phyloP scores from a whole-genome alignment of 441 rosid species.

The Populus tomentosa region DNA sequence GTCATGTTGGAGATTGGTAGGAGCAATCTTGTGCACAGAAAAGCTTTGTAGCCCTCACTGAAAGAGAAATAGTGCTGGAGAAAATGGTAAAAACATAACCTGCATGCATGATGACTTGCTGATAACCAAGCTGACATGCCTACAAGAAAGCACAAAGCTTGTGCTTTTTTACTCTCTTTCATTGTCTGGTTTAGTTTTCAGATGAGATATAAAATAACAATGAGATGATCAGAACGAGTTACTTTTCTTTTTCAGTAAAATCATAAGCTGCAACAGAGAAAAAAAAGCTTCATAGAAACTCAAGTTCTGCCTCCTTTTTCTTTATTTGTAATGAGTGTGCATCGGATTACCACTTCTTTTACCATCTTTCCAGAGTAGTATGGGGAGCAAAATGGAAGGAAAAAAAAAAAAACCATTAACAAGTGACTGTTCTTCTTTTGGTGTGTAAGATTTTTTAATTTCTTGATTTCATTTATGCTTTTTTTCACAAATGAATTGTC shows the following conservation, averaged over 20 bases:
- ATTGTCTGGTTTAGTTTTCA: slow-evolving; percentile 6
- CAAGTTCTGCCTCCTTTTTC: slow-evolving; percentile 11
- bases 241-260: slow-evolving; percentile 32
- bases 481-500: slow-evolving; percentile 10
- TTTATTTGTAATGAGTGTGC: slow-evolving; percentile 18
- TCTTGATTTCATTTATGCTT: neutral
- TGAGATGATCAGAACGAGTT: slow-evolving; percentile 6
- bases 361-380: neutral
- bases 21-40: neutral
- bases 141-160: slow-evolving; percentile 12
- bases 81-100: neutral
- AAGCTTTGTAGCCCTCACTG: neutral
- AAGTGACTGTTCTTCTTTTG: neutral
- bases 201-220: neutral
- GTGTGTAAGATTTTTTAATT: neutral
- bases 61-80: neutral
- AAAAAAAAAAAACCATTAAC: neutral
- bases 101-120: neutral
- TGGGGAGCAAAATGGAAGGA: neutral
- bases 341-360: slow-evolving; percentile 15
- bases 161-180: neutral
- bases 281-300: slow-evolving; percentile 24
- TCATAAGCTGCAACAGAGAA: slow-evolving; percentile 20
- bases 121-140: slow-evolving; percentile 19
- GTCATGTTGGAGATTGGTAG: no score